Evolutionary conservation across 192 early-diverging fungal genomes (phyloP).

Genomic region (Spinellus fusiger): DNA sequence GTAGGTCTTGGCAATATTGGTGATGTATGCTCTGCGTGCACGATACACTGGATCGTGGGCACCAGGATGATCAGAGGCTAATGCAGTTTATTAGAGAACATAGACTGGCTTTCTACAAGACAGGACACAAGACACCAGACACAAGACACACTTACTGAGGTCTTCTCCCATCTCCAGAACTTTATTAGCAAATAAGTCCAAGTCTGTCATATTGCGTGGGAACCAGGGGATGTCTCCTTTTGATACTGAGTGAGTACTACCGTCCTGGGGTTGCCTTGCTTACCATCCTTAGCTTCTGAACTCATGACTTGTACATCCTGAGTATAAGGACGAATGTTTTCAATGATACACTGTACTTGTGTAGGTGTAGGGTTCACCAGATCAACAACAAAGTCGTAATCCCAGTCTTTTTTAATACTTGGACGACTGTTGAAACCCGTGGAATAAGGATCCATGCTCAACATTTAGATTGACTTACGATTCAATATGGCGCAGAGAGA

Average conservation of each 20-base stretch:
- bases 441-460: not conserved
- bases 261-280: conserved; percentile 17
- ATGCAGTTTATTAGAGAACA: no score
- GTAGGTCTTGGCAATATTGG: conserved; percentile 76
- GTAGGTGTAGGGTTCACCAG: conserved; percentile 61
- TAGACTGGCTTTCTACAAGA: not conserved
- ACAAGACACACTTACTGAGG: conserved; percentile 52
- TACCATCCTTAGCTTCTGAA: conserved; percentile 37
- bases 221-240: conserved; percentile 78
- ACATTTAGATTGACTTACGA: conserved; percentile 43
- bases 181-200: conserved; percentile 89
- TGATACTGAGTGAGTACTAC: not conserved
- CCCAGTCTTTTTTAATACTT: conserved; percentile 64
- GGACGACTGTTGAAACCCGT: conserved; percentile 55
- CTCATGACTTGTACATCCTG: conserved; percentile 66
- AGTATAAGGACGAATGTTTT: conserved; percentile 58
- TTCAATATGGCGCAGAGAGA: conserved; percentile 94
- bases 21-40: conserved; percentile 75
- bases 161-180: conserved; percentile 91
- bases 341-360: conserved; percentile 55
- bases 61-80: conserved; percentile 89
- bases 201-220: conserved; percentile 85
- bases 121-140: no score
- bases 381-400: conserved; percentile 95
- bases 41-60: conserved; percentile 84